Evolutionary conservation across 2,329 filamentous ascomycete species (phyloP).

Genomic region (Beauveria australis): DNA sequence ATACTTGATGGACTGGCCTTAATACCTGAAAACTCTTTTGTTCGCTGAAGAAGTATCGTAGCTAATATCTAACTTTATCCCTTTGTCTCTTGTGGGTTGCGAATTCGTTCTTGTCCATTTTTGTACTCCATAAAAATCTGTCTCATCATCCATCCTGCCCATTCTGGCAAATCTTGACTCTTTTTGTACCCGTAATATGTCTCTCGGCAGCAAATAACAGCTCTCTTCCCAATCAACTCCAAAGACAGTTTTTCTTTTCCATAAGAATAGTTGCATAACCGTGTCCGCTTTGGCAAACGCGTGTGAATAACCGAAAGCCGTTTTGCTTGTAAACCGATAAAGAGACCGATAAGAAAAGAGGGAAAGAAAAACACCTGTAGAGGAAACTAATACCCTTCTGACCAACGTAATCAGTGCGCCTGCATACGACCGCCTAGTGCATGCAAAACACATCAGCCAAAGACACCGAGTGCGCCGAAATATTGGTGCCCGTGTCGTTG

Average conservation of each 20-base stretch:
- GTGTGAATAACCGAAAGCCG: not conserved
- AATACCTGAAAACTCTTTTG: not conserved
- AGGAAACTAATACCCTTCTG: too few species aligned
- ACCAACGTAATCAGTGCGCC: too few species aligned
- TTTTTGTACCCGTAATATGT: not conserved
- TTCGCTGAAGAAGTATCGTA: not conserved
- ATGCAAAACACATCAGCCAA: conserved; percentile 42
- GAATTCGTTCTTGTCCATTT: not conserved
- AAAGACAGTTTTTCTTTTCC: not conserved
- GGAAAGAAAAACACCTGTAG: too few species aligned
- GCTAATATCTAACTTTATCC: not conserved
- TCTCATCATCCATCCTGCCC: not conserved
- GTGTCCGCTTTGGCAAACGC: not conserved
- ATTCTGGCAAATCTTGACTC: not conserved
- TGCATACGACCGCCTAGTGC: conserved; percentile 23
- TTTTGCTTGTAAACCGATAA: not conserved
- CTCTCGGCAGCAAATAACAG: not conserved
- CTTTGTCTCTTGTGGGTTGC: not conserved
- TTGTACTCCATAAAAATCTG: not conserved
- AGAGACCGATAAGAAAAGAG: not conserved
- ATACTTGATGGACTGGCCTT: not conserved
- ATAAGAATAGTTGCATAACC: not conserved
- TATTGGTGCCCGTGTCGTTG: conserved; percentile 39
- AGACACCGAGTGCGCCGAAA: conserved; percentile 35
- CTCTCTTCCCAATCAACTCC: not conserved